Conservation (phyloP, 345 rosid genomes). For the Eucalyptus camaldulensis region DNA sequence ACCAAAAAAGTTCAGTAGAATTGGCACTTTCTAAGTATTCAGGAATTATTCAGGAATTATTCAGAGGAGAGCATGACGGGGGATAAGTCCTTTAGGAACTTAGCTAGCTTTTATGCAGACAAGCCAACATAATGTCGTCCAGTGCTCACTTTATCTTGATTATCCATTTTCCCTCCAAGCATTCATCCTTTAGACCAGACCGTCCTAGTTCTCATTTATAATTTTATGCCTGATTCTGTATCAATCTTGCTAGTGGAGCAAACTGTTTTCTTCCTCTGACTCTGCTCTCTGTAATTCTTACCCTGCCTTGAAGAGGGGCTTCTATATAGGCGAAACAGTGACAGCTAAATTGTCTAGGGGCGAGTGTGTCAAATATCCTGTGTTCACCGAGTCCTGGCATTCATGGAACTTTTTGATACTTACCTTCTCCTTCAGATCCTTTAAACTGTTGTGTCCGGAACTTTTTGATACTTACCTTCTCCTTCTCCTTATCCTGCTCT, state of each 20-base stretch:
- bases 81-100: background rate
- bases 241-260: background rate
- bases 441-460: background rate
- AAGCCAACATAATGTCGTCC: background rate
- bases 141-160: background rate
- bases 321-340: background rate
- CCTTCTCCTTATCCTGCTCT: no score
- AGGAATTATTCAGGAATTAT: background rate
- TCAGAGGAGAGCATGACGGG: background rate
- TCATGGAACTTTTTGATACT: background rate
- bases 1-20: background rate
- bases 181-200: background rate
- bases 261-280: background rate
- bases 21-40: background rate
- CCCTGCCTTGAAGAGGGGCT: background rate
- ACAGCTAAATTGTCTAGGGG: background rate
- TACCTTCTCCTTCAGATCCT: background rate
- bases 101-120: background rate
- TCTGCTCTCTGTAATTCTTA: background rate
- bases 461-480: no score
- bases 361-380: background rate
- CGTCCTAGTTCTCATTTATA: background rate
- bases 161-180: background rate
- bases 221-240: background rate
- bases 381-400: background rate